Evolutionary conservation across 2,329 filamentous ascomycete species (phyloP).

Genomic region (Coleophoma eucalyptorum): DNA sequence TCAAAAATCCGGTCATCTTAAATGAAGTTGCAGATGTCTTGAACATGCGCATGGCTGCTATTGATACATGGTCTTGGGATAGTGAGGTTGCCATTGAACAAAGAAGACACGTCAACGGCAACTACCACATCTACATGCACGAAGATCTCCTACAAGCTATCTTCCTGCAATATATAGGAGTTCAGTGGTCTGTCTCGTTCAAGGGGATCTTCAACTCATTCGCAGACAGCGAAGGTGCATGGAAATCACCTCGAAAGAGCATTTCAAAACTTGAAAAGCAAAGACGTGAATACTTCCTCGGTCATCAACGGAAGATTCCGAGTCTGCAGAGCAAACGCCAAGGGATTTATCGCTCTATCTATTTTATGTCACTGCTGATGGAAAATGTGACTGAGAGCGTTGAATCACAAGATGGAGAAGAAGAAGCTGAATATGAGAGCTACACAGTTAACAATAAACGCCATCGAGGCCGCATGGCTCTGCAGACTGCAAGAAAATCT

Average conservation of each 20-base stretch:
- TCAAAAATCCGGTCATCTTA: slow-evolving; percentile 42
- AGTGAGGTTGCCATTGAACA: slow-evolving; percentile 42
- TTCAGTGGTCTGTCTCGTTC: slow-evolving; percentile 45
- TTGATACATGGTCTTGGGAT: slow-evolving; percentile 50
- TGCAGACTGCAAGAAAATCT: slow-evolving; percentile 58
- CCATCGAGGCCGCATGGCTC: background rate
- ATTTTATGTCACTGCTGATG: slow-evolving; percentile 25
- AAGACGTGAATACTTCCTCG: slow-evolving; percentile 22
- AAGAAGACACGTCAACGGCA: slow-evolving; percentile 52
- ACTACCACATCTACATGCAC: slow-evolving; percentile 58
- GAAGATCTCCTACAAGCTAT: slow-evolving; percentile 54
- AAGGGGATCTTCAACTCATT: slow-evolving; percentile 33
- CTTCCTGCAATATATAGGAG: slow-evolving; percentile 49
- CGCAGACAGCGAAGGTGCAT: slow-evolving; percentile 17
- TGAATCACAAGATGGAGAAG: slow-evolving; percentile 14
- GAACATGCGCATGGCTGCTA: slow-evolving; percentile 48
- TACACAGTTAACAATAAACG: slow-evolving; percentile 2
- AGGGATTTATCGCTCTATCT: slow-evolving; percentile 19
- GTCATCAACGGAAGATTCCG: slow-evolving; percentile 9
- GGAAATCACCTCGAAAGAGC: slow-evolving; percentile 13
- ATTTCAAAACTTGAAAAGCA: slow-evolving; percentile 12
- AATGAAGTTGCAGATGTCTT: slow-evolving; percentile 53
- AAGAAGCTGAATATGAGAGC: slow-evolving; percentile 16
- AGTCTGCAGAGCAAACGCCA: slow-evolving; percentile 20
- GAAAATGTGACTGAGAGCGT: slow-evolving; percentile 11